Conservation (phyloP, 169 alveolate species). For the Theileria orientalis region DNA sequence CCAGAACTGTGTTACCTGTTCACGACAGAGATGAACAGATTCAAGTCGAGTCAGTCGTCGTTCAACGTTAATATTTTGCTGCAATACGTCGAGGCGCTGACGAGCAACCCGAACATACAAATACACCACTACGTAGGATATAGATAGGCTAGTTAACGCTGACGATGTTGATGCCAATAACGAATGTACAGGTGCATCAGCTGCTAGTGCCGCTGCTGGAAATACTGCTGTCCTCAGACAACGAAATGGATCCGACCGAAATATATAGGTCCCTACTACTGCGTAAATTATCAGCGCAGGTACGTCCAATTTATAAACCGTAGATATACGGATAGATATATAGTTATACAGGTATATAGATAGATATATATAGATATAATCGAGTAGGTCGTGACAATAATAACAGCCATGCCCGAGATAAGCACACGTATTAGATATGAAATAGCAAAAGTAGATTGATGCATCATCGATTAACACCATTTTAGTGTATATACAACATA, state of each 20-base stretch:
- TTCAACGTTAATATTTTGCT: slow-evolving; percentile 12
- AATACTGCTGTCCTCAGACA: slow-evolving; percentile 25
- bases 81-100: slow-evolving; percentile 55
- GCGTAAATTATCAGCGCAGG: slow-evolving; percentile 54
- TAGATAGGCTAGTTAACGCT: background rate
- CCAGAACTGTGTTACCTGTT: slow-evolving; percentile 58
- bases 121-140: slow-evolving; percentile 48
- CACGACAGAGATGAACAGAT: slow-evolving; percentile 32
- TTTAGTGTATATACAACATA: slow-evolving; percentile 40
- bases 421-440: background rate
- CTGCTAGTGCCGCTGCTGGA: slow-evolving; percentile 51
- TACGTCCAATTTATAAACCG: background rate
- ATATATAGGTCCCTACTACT: slow-evolving; percentile 36
- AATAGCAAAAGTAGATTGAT: background rate
- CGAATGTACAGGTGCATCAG: slow-evolving; percentile 37
- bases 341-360: too few species aligned
- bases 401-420: background rate
- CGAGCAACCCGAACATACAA: slow-evolving; percentile 50
- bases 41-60: slow-evolving; percentile 21
- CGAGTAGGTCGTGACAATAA: background rate
- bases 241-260: slow-evolving; percentile 23
- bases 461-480: background rate
- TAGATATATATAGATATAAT: too few species aligned
- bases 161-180: background rate
- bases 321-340: too few species aligned